Evolutionary conservation across 495 filamentous ascomycete species (phyloP), one percentile per base, ranked within the genome.

Genomic region (Opeltia flavorubescens): DNA sequence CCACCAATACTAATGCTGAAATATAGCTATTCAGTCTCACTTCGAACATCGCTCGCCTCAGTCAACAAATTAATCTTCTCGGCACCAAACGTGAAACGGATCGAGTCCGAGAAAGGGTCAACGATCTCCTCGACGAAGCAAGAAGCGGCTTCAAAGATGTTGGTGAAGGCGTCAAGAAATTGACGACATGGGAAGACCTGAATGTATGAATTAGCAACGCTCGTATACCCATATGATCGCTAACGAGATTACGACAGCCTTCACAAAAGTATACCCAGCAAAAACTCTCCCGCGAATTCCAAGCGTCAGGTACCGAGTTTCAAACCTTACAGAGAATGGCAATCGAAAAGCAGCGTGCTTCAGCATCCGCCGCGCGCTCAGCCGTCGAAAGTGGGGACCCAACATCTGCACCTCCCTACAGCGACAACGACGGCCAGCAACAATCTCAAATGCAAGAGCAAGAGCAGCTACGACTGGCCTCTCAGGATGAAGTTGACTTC

Each of bases 401-500:
- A 12, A 52, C 64, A 17, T 43, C 55, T 47, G 18, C 39, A 56
- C 18, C 38, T 41, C 45, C 68, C 3, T 64, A 59, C 29, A 61
- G 30, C 17, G 63, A 58, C 50, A 34, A 40, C 26, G 65, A 70
- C 24, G 62, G 66, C 30, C 71, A 75, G 43, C 72, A 75, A 45
- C 75, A 82, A 51, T 69, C 74, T 24, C 70, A 74, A 44, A 70
- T 76, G 44, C 84, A 88, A 56, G 72, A 89, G 46, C 77, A 89
- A 57, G 78, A 91, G 52, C 76, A 84, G 55, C 68, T 81, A 23
- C 84, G 81, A 13, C 74, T 96, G 1, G 91, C 91, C 1, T 76
- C 87, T 29, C 91, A 99, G 60, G 81, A 85, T 57, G 91, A 99
- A 56, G 91, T 99, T 43, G 88, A 96, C 57, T 99, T 96, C 68